These are phyloP conservation scores for Scedosporium minutisporum DNA, from an alignment of 2,329 filamentous ascomycete genomes.

Conservation along the genomic window DNA sequence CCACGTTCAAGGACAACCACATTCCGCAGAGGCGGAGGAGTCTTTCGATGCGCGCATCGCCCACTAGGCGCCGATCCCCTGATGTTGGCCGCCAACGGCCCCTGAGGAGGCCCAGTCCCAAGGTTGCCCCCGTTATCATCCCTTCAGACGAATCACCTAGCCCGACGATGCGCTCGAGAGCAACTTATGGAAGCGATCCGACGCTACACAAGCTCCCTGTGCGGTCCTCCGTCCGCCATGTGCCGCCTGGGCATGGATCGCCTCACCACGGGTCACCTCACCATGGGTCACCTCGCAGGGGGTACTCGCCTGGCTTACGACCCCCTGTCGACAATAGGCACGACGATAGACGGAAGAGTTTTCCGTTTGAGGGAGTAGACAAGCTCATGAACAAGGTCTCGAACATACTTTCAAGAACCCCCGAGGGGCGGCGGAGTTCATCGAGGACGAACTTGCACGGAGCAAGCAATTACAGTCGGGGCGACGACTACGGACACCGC, in stretches of 20 bases:
- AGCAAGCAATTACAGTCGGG: not conserved
- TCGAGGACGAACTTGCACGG: conserved; percentile 5
- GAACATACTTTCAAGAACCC: conserved; percentile 30
- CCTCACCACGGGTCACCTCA: conserved; percentile 1
- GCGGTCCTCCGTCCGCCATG: not conserved
- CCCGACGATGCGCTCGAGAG: not conserved
- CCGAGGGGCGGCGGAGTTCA: conserved; percentile 16
- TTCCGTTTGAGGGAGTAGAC: conserved; percentile 14
- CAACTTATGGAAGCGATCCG: not conserved
- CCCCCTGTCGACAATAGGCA: not conserved
- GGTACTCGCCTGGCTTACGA: conserved; percentile 3
- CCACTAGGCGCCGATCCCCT: conserved; percentile 17
- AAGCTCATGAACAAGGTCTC: conserved; percentile 36
- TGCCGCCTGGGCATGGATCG: not conserved
- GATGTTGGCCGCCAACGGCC: conserved; percentile 15
- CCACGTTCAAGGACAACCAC: not conserved
- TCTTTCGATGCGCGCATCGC: conserved; percentile 39
- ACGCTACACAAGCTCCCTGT: not conserved
- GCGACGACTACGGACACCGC: not conserved
- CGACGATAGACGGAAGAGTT: conserved; percentile 5
- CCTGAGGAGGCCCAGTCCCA: conserved; percentile 29
- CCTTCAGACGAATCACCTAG: conserved; percentile 1
- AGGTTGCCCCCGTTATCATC: not conserved
- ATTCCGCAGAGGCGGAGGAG: conserved; percentile 31
- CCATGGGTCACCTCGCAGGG: conserved; percentile 1